phyloP scores from a whole-genome alignment of 306 rosid species.

The Astragalus membranaceus region DNA sequence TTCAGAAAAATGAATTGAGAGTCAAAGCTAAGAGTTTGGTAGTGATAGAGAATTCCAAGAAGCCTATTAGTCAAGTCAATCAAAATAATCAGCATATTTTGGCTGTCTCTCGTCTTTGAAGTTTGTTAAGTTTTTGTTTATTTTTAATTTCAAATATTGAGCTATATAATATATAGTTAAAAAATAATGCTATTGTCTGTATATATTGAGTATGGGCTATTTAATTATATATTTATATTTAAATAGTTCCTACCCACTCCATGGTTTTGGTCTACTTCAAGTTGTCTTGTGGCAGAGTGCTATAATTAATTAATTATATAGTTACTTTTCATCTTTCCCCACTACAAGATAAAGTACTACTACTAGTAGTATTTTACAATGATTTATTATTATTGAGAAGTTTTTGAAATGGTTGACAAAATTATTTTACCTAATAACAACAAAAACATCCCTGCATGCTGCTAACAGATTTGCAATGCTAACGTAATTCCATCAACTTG shows the following conservation, averaged over 20 bases:
- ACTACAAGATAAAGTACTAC: no score
- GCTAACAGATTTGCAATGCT: no score
- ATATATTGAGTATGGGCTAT: background rate
- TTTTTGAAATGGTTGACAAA: no score
- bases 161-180: background rate
- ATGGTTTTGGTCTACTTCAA: background rate
- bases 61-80: background rate
- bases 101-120: conserved; percentile 60
- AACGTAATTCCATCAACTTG: no score
- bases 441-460: no score
- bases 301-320: background rate
- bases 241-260: background rate
- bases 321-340: background rate
- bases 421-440: no score
- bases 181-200: background rate
- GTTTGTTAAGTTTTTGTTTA: background rate
- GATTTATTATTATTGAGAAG: no score
- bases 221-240: background rate
- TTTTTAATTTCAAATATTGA: background rate
- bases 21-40: conserved; percentile 23
- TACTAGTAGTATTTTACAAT: no score
- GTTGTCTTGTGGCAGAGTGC: background rate
- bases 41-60: background rate
- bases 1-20: conserved; percentile 36
- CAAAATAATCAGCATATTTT: conserved; percentile 21